Conservation (phyloP, 768 basidiomycete genomes). For the Candolleomyces eurysporus region DNA sequence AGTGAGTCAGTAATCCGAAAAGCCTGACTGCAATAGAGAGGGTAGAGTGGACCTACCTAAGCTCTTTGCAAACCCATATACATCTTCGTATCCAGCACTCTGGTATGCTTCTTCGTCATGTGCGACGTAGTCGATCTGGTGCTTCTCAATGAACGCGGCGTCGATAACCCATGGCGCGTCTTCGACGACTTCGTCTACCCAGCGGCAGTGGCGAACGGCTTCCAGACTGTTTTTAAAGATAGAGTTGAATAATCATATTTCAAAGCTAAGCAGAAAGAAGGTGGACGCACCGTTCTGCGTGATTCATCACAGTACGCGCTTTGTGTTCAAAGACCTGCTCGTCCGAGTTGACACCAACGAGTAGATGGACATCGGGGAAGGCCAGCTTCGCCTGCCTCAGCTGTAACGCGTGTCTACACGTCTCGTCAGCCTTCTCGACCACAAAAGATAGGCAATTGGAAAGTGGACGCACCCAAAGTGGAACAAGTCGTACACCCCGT, state of each 20-base stretch:
- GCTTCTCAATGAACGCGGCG: conserved; percentile 76
- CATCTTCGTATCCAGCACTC: conserved; percentile 77
- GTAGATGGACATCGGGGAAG: conserved; percentile 85
- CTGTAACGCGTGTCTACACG: conserved; percentile 83
- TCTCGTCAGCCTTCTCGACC: neutral
- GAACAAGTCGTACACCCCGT: conserved; percentile 97
- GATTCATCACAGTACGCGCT: conserved; percentile 81
- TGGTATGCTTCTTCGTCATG: conserved; percentile 93
- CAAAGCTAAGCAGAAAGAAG: neutral
- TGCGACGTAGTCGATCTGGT: conserved; percentile 93
- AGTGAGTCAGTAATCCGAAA: neutral
- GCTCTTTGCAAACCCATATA: conserved; percentile 78
- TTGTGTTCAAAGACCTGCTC: conserved; percentile 80
- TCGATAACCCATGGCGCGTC: conserved; percentile 91
- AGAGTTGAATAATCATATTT: neutral
- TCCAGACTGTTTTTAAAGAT: conserved; percentile 55
- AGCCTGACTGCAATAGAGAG: neutral
- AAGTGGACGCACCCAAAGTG: conserved; percentile 76
- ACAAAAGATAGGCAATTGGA: neutral
- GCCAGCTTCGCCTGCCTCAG: conserved; percentile 94
- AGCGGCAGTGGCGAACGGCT: conserved; percentile 91
- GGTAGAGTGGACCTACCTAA: conserved; percentile 51
- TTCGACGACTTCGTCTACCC: conserved; percentile 92
- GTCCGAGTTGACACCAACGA: conserved; percentile 93
- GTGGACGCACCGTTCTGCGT: conserved; percentile 68